Percentiles rank a stretch among this genome's conserved stretches.
These are phyloP conservation scores for Penicillium decumbens DNA, from an alignment of 2,329 filamentous ascomycete species.

Conservation along the genomic window DNA sequence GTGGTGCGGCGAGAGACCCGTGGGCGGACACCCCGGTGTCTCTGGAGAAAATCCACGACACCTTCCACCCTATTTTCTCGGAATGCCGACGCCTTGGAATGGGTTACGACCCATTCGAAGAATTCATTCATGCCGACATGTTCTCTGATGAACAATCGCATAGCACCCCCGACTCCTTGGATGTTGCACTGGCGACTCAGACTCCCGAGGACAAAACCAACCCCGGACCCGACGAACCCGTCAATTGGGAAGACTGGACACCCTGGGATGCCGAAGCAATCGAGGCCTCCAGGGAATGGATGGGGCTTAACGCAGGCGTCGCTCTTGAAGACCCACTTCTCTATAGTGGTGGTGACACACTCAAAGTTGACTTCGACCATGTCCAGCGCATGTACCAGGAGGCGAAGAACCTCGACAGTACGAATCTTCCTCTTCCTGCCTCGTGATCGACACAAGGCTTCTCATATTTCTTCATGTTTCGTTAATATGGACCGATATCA, in stretches of 20 bases:
- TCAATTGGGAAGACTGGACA: slow-evolving; percentile 9
- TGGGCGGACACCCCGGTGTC: slow-evolving; percentile 39
- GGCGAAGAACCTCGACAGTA: slow-evolving; percentile 21
- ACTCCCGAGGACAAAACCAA: slow-evolving; percentile 32
- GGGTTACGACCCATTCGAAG: slow-evolving; percentile 35
- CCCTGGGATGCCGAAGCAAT: slow-evolving; percentile 17
- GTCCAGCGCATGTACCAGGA: slow-evolving; percentile 31
- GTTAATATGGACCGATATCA: slow-evolving; percentile 7
- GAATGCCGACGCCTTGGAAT: slow-evolving; percentile 15
- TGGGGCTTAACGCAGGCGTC: slow-evolving; percentile 10
- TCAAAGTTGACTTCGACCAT: slow-evolving; percentile 40
- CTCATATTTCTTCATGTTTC: neutral
- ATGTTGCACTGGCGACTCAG: slow-evolving; percentile 32
- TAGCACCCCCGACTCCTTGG: slow-evolving; percentile 38
- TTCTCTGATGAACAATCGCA: slow-evolving; percentile 31
- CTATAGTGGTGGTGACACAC: slow-evolving; percentile 9
- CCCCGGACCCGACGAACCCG: slow-evolving; percentile 11
- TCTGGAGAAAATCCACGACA: slow-evolving; percentile 36
- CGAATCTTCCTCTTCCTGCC: slow-evolving; percentile 26
- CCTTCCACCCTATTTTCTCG: slow-evolving; percentile 27
- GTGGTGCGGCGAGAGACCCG: slow-evolving; percentile 26
- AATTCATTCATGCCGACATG: slow-evolving; percentile 37
- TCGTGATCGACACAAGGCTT: slow-evolving; percentile 16
- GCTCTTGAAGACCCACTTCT: slow-evolving; percentile 12
- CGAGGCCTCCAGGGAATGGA: slow-evolving; percentile 10